Evolutionary conservation across 495 filamentous ascomycete species (phyloP), one percentile per base, ranked within the genome.

Genomic region (Xylaria palmicola): DNA sequence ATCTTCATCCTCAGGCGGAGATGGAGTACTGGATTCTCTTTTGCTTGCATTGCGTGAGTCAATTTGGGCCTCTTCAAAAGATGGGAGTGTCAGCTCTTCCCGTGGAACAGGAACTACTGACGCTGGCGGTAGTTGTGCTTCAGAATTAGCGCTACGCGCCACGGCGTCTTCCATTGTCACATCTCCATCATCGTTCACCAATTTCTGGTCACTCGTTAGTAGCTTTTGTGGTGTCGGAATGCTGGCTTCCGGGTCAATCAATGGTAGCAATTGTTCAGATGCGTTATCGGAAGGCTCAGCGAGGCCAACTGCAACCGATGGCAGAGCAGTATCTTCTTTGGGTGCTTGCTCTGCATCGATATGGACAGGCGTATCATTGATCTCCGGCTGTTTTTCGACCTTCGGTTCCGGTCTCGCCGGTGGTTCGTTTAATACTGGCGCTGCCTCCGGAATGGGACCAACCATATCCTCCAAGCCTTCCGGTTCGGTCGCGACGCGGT

Each of bases 1-100:
- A 49, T 79, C 76, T 30, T 82, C 79, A 37, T 79, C 80, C 24
- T 77, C 77, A 9, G 52, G 58, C 17, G 64, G 69, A 24, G 66
- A 71, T 17, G 66, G 68, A 19, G 66, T 68, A 48, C 55, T 68
- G 13, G 72, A 72, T 6, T 55, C 66, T 15, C 54, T 64, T 65
- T 61, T 74, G 29, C 60, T 74, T 22, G 62, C 68, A 60, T 61
- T 62, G 37, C 44, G 62, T 27, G 69, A 71, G 13, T 55, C 62
- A 30, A 66, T 63, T 26, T 58, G 66, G 3, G 44, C 64, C 37
- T 67, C 62, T 47, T 67, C 68, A 17, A 63, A 69, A 13, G 54
- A 47, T 3, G 60, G 64, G 12, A 65, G 58, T 15, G 45, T 26
- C 32, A 64, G 65, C 15, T 62, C 64, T 26, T 24, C 53, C 6